A percentile compares a stretch with the other conserved stretches of the same genome.
Evolutionary conservation across 2,329 filamentous ascomycete species (phyloP).

Genomic region (Phaeosphaeria sp.): DNA sequence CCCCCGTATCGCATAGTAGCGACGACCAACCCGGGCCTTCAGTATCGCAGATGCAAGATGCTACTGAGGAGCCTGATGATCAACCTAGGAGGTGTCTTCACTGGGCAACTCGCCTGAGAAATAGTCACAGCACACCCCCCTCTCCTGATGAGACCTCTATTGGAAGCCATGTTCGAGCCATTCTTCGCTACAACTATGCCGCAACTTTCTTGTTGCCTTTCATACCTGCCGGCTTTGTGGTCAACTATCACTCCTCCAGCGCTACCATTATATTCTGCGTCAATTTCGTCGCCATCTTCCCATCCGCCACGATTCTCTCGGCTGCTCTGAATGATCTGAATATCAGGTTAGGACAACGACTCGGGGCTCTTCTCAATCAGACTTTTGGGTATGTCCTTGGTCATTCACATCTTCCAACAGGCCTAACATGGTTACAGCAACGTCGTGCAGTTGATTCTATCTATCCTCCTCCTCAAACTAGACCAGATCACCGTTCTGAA

Average conservation of each 20-base stretch:
- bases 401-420: neutral
- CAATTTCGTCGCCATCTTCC: neutral
- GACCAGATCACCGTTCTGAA: slow-evolving; percentile 11
- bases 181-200: neutral
- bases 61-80: neutral
- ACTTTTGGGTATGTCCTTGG: slow-evolving; percentile 7
- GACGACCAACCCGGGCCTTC: neutral
- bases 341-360: slow-evolving; percentile 1
- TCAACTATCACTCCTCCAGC: slow-evolving; percentile 6
- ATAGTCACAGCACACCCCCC: neutral
- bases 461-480: slow-evolving; percentile 11
- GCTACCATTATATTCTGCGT: neutral
- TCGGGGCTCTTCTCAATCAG: slow-evolving; percentile 8
- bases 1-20: neutral
- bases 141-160: neutral
- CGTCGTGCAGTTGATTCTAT: slow-evolving; percentile 13
- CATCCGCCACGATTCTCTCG: neutral
- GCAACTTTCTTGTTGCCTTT: slow-evolving; percentile 3
- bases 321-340: slow-evolving; percentile 3
- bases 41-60: neutral
- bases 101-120: neutral
- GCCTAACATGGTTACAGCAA: slow-evolving; percentile 5
- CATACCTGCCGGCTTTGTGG: slow-evolving; percentile 10
- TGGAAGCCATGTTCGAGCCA: neutral
- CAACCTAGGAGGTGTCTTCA: neutral